Conservation (phyloP, 345 rosid genomes). For the Angophora floribunda region DNA sequence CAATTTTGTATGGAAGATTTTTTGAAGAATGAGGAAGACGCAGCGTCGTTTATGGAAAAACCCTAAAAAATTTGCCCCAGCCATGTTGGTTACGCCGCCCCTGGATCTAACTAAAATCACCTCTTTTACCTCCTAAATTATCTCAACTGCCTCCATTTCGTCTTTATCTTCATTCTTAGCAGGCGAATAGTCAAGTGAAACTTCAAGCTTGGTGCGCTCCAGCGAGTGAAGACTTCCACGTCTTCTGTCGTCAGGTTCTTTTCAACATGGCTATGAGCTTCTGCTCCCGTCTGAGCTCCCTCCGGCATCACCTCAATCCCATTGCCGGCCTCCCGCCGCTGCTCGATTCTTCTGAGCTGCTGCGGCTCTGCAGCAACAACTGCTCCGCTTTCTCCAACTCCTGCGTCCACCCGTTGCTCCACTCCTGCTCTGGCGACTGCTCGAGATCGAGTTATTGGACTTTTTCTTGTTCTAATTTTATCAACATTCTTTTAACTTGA, state of each 20-base stretch:
- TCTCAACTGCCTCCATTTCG: neutral
- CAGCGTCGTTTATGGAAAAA: neutral
- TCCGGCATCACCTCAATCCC: neutral
- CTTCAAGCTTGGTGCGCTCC: neutral
- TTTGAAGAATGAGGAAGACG: neutral
- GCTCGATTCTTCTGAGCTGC: neutral
- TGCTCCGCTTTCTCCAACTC: neutral
- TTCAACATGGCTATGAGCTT: conserved; percentile 17
- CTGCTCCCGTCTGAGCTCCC: neutral
- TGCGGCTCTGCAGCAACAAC: neutral
- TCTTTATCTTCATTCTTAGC: neutral
- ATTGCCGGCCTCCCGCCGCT: rapidly evolving
- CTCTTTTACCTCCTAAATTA: neutral
- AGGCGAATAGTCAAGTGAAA: neutral
- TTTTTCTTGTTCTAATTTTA: neutral
- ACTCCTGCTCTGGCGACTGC: neutral
- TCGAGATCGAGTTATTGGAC: neutral
- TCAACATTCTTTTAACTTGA: neutral
- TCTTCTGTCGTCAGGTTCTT: neutral
- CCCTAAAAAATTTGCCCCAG: neutral
- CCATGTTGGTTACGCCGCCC: neutral
- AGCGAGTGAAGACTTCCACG: neutral
- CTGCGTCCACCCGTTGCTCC: neutral
- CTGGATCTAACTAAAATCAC: neutral
- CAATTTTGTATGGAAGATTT: neutral